Conservation (phyloP, 2,329 filamentous ascomycete genomes). For the Colletotrichum musae region DNA sequence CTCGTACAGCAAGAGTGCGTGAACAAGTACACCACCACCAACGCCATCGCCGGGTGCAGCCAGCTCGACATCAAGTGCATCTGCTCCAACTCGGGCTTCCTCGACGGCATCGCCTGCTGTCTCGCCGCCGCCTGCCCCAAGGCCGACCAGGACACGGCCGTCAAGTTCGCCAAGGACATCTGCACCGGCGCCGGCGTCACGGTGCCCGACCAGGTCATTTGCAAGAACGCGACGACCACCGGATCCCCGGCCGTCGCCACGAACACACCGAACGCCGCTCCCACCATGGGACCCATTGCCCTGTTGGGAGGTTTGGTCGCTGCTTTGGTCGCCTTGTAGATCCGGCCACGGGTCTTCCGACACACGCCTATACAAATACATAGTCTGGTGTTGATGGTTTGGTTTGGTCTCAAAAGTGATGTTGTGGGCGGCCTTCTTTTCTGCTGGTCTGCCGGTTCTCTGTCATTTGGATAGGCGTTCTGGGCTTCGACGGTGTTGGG, state of each 20-base stretch:
- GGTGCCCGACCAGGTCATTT: conserved; percentile 55
- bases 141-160: conserved; percentile 51
- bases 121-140: conserved; percentile 52
- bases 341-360: background rate
- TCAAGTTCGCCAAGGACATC: conserved; percentile 55
- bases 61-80: conserved; percentile 57
- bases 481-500: too few species aligned
- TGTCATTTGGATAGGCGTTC: too few species aligned
- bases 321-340: conserved; percentile 31
- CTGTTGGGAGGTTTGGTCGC: conserved; percentile 38
- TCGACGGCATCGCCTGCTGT: conserved; percentile 59
- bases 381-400: too few species aligned
- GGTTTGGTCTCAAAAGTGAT: too few species aligned
- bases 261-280: conserved; percentile 29
- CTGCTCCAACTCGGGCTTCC: conserved; percentile 58
- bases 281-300: conserved; percentile 32
- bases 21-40: conserved; percentile 50
- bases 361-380: background rate
- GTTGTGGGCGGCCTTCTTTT: too few species aligned
- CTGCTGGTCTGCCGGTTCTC: too few species aligned
- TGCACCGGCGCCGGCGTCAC: conserved; percentile 54
- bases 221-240: conserved; percentile 44
- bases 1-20: conserved; percentile 49
- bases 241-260: conserved; percentile 22
- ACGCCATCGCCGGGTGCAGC: conserved; percentile 55